Conservation (phyloP, 2,329 filamentous ascomycete species). For the Rugonectria rugulosa region DNA sequence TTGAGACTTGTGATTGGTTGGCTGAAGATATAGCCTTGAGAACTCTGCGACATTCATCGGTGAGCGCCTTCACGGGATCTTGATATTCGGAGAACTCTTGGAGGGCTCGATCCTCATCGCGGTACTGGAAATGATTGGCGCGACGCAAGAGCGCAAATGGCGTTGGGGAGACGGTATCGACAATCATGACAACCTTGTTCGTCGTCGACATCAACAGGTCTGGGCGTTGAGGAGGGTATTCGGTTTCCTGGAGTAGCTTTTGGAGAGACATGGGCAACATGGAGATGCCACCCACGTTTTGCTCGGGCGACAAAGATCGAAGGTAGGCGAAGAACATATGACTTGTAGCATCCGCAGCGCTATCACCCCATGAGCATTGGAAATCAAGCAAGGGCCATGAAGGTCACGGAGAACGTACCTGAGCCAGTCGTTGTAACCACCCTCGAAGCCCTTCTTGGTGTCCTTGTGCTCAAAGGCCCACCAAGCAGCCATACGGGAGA, state of each 20-base stretch:
- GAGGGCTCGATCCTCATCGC: constrained; percentile 84
- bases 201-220: constrained; percentile 80
- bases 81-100: constrained; percentile 88
- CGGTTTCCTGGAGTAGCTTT: constrained; percentile 87
- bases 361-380: constrained; percentile 46
- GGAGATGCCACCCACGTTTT: constrained; percentile 79
- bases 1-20: constrained; percentile 83
- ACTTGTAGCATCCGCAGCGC: constrained; percentile 92
- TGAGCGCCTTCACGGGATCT: constrained; percentile 86
- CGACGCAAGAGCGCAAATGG: constrained; percentile 90
- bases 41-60: constrained; percentile 92
- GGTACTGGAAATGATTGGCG: constrained; percentile 94
- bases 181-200: constrained; percentile 94
- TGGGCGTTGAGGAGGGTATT: constrained; percentile 87
- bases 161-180: constrained; percentile 92
- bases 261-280: constrained; percentile 89
- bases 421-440: constrained; percentile 89
- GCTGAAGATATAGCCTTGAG: constrained; percentile 86
- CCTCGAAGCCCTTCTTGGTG: constrained; percentile 89
- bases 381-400: constrained; percentile 12
- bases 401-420: constrained; percentile 58
- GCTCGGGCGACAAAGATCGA: constrained; percentile 85
- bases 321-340: constrained; percentile 99
- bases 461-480: constrained; percentile 97
- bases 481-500: constrained; percentile 96